Evolutionary conservation across 768 basidiomycete genomes (phyloP), one percentile per base, ranked within the genome.

Genomic region (Hortiboletus campestris): DNA sequence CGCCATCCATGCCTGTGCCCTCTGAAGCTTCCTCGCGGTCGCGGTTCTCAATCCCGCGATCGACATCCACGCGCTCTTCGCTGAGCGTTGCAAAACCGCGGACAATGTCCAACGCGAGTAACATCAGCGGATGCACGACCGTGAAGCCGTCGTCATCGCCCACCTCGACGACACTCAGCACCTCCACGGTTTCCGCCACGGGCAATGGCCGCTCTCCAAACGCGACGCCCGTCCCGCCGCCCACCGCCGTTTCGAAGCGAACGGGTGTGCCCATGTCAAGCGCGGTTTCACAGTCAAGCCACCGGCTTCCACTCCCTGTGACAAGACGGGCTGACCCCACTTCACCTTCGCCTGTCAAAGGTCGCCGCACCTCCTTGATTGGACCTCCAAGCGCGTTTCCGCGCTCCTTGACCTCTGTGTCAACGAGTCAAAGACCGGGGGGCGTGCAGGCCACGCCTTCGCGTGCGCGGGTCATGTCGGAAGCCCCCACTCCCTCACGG

Each of bases 11-110:
- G 62, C 69, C 66, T 39, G 59, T 70, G 2, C 80, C 80, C 14
- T 85, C 84, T 42, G 83, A 84, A 58, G 67, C 81, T 16, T 83
- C 83, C 38, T 75, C 79, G 51, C 83, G 82, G 39, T 57, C 65
- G 31, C 64, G 69, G 28, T 32, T 52, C 38, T 72, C 68, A 7
- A 67, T 83, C 20, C 73, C 82, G 44, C 74, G 80, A 12, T 74
- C 77, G 16, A 72, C 72, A 36, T 70, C 68, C 4, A 68, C 75
- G 38, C 73, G 78, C 52, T 79, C 80, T 48, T 79, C 79, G 35
- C 62, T 75, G 54, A 74, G 73, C 49, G 63, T 73, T 50, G 71
- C 75, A 10, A 85, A 85, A 69, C 78, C 84, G 22, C 76, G 83
- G 20, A 74, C 81, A 14, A 72, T 76, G 56, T 85, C 83, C 17